These are phyloP conservation scores for Biscutella laevigata DNA, from an alignment of 441 rosid species.

Conservation along the genomic window DNA sequence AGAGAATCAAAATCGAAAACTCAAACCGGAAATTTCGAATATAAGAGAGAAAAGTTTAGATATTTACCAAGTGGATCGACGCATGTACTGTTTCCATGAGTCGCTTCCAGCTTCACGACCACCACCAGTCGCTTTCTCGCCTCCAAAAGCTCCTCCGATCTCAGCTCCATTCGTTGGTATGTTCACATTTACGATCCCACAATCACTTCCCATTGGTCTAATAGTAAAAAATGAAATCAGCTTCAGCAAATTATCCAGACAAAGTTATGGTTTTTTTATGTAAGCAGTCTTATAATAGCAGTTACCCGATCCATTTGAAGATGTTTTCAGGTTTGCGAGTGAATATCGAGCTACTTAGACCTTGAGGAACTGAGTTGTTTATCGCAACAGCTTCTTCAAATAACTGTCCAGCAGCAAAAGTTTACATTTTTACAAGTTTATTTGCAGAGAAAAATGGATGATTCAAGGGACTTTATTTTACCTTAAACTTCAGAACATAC, in stretches of 20 bases:
- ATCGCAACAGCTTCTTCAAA: slow-evolving; percentile 77
- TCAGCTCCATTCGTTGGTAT: slow-evolving; percentile 98
- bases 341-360: slow-evolving; percentile 88
- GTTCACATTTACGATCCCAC: slow-evolving; percentile 91
- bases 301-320: slow-evolving; percentile 89
- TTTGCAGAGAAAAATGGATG: neutral
- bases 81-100: slow-evolving; percentile 99
- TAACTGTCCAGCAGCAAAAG: slow-evolving; percentile 36
- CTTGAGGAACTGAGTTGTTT: slow-evolving; percentile 94
- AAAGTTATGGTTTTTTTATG: neutral
- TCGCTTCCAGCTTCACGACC: slow-evolving; percentile 98
- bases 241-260: neutral
- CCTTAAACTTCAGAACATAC: slow-evolving; percentile 82
- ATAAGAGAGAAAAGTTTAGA: neutral
- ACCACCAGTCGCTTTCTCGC: slow-evolving; percentile 94
- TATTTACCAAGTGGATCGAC: slow-evolving; percentile 83
- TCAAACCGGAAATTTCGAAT: neutral
- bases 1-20: neutral
- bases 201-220: slow-evolving; percentile 93
- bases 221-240: neutral
- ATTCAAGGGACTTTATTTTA: slow-evolving; percentile 15
- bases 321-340: slow-evolving; percentile 66
- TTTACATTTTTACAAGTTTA: neutral
- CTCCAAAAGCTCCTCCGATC: slow-evolving; percentile 97
- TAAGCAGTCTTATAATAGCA: neutral